Conservation (phyloP, 305 asterid genomes). For the Fraxinus platypoda region DNA sequence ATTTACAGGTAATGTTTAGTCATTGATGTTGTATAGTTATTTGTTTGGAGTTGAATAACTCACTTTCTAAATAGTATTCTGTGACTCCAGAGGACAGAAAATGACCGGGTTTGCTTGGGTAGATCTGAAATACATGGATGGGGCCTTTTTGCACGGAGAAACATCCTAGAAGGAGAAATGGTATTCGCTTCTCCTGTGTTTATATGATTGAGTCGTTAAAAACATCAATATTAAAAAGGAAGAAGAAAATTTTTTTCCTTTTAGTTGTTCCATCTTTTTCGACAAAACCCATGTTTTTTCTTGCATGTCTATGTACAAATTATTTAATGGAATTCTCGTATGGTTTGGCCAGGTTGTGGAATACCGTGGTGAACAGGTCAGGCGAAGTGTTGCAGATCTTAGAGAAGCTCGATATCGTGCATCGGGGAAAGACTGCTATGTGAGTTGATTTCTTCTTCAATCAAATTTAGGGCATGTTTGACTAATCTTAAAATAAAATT, state of each 20-base stretch:
- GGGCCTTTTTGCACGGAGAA: constrained; percentile 94
- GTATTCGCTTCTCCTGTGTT: constrained; percentile 34
- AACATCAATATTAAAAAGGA: not conserved
- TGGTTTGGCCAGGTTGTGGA: constrained; percentile 77
- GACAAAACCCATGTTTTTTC: not conserved
- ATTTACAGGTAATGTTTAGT: constrained; percentile 67
- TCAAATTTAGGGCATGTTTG: not conserved
- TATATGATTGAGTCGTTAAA: not conserved
- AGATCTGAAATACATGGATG: constrained; percentile 94
- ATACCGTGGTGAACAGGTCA: constrained; percentile 97
- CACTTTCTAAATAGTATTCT: constrained; percentile 22
- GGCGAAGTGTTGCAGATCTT: constrained; percentile 91
- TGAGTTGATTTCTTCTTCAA: constrained; percentile 28
- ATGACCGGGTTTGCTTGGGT: constrained; percentile 92
- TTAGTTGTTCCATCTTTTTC: not conserved
- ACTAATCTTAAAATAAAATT: not conserved
- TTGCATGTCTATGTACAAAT: not conserved
- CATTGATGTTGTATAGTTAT: constrained; percentile 17
- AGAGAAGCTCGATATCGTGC: constrained; percentile 85
- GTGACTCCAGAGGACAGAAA: constrained; percentile 78
- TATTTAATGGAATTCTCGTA: not conserved
- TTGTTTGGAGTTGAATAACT: constrained; percentile 25
- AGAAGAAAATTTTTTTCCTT: not conserved
- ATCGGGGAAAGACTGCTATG: constrained; percentile 94
- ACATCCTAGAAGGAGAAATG: constrained; percentile 98